phyloP scores from a whole-genome alignment of 306 rosid genomes.

The Cicer pinnatifidum region DNA sequence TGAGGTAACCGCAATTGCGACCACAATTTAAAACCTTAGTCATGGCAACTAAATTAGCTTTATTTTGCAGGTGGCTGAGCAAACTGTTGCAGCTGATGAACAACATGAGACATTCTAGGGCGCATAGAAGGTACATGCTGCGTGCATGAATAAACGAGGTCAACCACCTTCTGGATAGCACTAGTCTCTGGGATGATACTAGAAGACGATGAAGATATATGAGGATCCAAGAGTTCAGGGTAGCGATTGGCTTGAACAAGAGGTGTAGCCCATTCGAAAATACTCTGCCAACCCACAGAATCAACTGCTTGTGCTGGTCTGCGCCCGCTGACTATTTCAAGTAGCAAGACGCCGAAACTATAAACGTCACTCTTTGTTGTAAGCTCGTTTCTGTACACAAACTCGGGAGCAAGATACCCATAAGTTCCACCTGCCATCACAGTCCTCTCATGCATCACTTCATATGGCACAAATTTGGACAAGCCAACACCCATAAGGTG shows the following conservation, averaged over 20 bases:
- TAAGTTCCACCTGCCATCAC: slow-evolving; percentile 98
- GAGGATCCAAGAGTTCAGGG: slow-evolving; percentile 91
- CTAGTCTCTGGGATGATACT: slow-evolving; percentile 76
- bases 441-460: slow-evolving; percentile 93
- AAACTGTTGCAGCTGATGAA: slow-evolving; percentile 90
- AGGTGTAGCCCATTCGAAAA: slow-evolving; percentile 98
- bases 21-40: slow-evolving; percentile 6
- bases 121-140: slow-evolving; percentile 98
- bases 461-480: slow-evolving; percentile 90
- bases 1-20: neutral
- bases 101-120: slow-evolving; percentile 98
- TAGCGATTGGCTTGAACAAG: slow-evolving; percentile 91
- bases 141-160: slow-evolving; percentile 96
- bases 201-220: slow-evolving; percentile 62
- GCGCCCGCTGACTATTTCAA: slow-evolving; percentile 91
- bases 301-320: slow-evolving; percentile 97
- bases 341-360: slow-evolving; percentile 90
- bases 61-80: slow-evolving; percentile 62
- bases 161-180: slow-evolving; percentile 87
- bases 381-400: slow-evolving; percentile 88
- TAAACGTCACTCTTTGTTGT: slow-evolving; percentile 95
- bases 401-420: slow-evolving; percentile 96
- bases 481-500: slow-evolving; percentile 96
- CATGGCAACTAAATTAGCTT: slow-evolving; percentile 32
- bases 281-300: slow-evolving; percentile 97